Evolutionary conservation across 768 basidiomycete species (phyloP).

Genomic region (Mycena polygramma): DNA sequence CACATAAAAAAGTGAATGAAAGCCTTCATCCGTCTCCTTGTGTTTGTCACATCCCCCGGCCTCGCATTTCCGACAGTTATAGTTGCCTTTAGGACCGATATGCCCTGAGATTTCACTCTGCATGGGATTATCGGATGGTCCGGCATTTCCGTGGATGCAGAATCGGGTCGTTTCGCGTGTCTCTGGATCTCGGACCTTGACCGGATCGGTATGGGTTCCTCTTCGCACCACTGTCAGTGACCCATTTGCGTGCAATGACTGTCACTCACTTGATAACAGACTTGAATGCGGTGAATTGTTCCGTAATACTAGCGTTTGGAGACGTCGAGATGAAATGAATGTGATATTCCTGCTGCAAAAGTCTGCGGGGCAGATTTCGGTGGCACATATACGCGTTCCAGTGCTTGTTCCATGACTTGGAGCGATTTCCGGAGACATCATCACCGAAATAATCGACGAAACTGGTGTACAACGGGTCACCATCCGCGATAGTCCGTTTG

Average conservation of each 20-base stretch:
- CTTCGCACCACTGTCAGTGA: conserved; percentile 12
- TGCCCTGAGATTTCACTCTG: conserved; percentile 48
- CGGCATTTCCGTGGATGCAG: conserved; percentile 33
- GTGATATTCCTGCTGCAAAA: conserved; percentile 54
- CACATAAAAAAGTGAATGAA: conserved; percentile 18
- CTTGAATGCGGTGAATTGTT: conserved; percentile 54
- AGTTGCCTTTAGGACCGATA: conserved; percentile 9
- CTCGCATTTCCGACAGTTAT: conserved; percentile 12
- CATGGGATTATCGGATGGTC: conserved; percentile 55
- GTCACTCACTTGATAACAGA: conserved; percentile 32
- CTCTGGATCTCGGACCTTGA: conserved; percentile 28
- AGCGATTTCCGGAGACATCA: conserved; percentile 60
- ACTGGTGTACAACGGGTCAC: conserved; percentile 47
- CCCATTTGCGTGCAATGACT: conserved; percentile 28
- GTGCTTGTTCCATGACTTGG: conserved; percentile 63
- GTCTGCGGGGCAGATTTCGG: conserved; percentile 49
- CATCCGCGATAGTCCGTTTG: conserved; percentile 45
- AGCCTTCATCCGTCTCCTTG: conserved; percentile 6
- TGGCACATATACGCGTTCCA: conserved; percentile 56
- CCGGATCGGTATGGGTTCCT: conserved; percentile 7
- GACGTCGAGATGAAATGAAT: conserved; percentile 58
- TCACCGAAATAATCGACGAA: conserved; percentile 53
- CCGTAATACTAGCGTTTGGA: conserved; percentile 48
- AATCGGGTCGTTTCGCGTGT: conserved; percentile 9
- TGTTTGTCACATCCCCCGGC: conserved; percentile 4